These are phyloP conservation scores for Pichia sp. DNA, from an alignment of 1,139 yeast species.

Conservation along the genomic window DNA sequence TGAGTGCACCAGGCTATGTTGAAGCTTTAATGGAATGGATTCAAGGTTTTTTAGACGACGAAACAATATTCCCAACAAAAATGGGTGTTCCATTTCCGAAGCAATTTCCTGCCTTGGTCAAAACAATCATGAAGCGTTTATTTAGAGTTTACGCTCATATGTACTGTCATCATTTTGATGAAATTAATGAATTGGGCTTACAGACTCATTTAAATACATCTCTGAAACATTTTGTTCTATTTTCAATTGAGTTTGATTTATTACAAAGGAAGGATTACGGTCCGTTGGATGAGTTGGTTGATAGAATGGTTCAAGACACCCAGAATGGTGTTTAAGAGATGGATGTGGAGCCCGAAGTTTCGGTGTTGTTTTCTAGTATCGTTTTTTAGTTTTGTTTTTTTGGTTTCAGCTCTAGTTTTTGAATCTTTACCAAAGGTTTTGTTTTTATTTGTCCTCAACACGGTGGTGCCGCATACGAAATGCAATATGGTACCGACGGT, in stretches of 20 bases:
- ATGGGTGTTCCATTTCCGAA: conserved; percentile 73
- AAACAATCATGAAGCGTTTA: conserved; percentile 80
- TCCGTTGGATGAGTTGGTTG: conserved; percentile 82
- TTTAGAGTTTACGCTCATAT: conserved; percentile 97
- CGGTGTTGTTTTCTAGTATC: background rate
- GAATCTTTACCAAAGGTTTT: background rate
- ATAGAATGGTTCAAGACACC: conserved; percentile 41
- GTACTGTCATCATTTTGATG: conserved; percentile 96
- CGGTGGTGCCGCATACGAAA: background rate
- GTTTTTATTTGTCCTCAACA: background rate
- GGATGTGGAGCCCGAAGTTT: background rate
- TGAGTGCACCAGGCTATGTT: conserved; percentile 91
- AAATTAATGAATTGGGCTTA: conserved; percentile 82
- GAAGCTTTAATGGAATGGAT: conserved; percentile 94
- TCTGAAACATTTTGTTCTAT: conserved; percentile 86
- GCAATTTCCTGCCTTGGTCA: conserved; percentile 66
- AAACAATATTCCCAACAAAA: conserved; percentile 81
- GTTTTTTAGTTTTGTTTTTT: background rate
- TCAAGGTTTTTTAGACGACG: conserved; percentile 84
- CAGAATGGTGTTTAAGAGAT: background rate
- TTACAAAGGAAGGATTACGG: conserved; percentile 80
- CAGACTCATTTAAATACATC: conserved; percentile 92
- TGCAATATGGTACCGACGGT: background rate
- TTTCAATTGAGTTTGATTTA: conserved; percentile 75
- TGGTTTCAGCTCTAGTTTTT: background rate